Evolutionary conservation across 768 basidiomycete genomes (phyloP).

Genomic region (Trametes gibbosa): DNA sequence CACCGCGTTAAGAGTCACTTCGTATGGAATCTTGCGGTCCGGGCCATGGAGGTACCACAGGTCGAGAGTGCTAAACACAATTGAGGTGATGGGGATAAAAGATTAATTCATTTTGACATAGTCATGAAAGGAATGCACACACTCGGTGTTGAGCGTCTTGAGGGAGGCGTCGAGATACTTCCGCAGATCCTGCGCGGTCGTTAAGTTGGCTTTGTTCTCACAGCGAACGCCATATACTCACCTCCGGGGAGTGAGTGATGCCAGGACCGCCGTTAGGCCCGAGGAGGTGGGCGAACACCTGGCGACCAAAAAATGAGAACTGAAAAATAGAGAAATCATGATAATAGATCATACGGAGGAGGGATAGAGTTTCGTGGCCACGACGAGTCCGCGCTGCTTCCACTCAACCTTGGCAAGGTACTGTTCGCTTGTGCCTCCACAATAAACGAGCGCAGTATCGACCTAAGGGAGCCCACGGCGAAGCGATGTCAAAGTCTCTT

Average conservation of each 20-base stretch:
- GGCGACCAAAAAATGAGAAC: background rate
- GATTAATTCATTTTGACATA: too few species aligned
- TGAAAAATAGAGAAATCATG: background rate
- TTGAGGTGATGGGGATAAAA: background rate
- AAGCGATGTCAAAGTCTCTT: conserved; percentile 24
- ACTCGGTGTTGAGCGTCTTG: conserved; percentile 50
- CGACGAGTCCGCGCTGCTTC: conserved; percentile 46
- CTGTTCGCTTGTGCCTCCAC: conserved; percentile 33
- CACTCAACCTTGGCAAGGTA: conserved; percentile 50
- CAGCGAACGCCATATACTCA: background rate
- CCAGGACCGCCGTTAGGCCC: background rate
- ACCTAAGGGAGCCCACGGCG: conserved; percentile 24
- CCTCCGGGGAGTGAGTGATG: background rate
- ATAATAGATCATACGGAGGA: conserved; percentile 21
- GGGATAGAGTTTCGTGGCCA: conserved; percentile 63
- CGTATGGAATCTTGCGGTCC: conserved; percentile 44
- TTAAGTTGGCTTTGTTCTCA: background rate
- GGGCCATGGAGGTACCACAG: conserved; percentile 50
- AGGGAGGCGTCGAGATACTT: conserved; percentile 34
- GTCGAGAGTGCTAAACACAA: conserved; percentile 30
- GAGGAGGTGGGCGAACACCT: background rate
- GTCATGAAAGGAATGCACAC: background rate
- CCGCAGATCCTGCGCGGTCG: conserved; percentile 31
- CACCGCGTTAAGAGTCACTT: conserved; percentile 45
- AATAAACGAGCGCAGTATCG: conserved; percentile 30